Evolutionary conservation across 208 protist genomes (phyloP), one percentile per base, ranked within the genome.

Genomic region (Trypanosoma lewisi): DNA sequence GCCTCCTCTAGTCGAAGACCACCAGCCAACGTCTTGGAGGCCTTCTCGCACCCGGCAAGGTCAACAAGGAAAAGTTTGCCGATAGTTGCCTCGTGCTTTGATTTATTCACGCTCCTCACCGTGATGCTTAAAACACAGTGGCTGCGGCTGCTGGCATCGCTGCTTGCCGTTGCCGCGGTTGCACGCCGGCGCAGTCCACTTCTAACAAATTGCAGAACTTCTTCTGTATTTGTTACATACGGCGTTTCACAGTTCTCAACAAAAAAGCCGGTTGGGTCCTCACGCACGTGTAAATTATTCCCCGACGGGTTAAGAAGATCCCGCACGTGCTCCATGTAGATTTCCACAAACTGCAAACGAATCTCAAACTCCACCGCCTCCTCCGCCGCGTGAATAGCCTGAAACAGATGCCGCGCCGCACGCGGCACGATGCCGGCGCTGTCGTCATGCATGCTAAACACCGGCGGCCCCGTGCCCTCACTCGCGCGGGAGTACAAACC

Each of bases 291-390:
- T 39, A 89, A 63, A 23, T 67, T 75, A 23, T 48, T 5, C 17
- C 41, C 39, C 47, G 6, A 51, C 14, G 89, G 62, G 33, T 80
- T 74, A 3, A 99, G 76, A 37, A 99, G 69, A 70, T 99, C 98
- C 2, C 89, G 75, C 28, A 99, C 91, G 69, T 87, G 87, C 44
- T 99, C 98, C 90, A 98, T 97, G 80, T 99, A 99, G 47, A 99
- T 91, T 75, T 99, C 98, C 21, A 98, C 80, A 80, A 97, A 98
- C 23, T 89, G 94, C 36, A 98, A 78, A 33, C 91, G 90, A 28
- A 99, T 89, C 19, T 94, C 91, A 72, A 98, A 98, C 58, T 98
- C 95, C 12, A 85, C 86, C 27, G 54, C 57, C 14, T 67, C 63
- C 36, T 85, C 70, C 8, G 85, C 78, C 9, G 68, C 63, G 6